Evolutionary conservation across 2,329 filamentous ascomycete genomes (phyloP).

Genomic region (Cryoendolithus antarcticus): DNA sequence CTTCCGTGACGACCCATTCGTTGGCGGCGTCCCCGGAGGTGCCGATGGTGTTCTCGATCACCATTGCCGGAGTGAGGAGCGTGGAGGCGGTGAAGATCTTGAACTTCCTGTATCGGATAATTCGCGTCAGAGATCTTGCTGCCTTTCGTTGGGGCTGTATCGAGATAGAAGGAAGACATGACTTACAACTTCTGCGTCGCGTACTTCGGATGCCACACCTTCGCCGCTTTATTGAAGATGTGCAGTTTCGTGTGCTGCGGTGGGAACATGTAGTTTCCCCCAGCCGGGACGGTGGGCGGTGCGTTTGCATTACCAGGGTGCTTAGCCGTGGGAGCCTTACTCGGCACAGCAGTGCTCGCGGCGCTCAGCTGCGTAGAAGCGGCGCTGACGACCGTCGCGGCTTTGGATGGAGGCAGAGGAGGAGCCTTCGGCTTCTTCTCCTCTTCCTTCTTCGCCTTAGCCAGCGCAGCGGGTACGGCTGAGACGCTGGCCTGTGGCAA

Average conservation of each 20-base stretch:
- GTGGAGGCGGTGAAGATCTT: slow-evolving; percentile 23
- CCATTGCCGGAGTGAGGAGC: slow-evolving; percentile 12
- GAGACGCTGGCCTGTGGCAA: slow-evolving; percentile 4
- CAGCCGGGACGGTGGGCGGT: slow-evolving; percentile 10
- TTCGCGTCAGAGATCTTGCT: no score
- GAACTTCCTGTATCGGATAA: slow-evolving; percentile 16
- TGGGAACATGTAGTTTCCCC: slow-evolving; percentile 19
- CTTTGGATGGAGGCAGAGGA: background rate
- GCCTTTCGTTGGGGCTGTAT: no score
- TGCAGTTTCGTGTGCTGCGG: slow-evolving; percentile 18
- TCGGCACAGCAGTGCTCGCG: no score
- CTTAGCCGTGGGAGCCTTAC: background rate
- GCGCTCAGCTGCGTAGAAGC: no score
- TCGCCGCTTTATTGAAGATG: slow-evolving; percentile 15
- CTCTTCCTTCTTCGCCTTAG: no score
- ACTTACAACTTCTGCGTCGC: slow-evolving; percentile 8
- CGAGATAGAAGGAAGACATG: no score
- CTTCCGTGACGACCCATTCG: slow-evolving; percentile 22
- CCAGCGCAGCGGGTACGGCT: no score
- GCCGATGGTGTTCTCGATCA: slow-evolving; percentile 19
- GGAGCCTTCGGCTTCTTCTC: no score
- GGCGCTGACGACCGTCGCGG: no score
- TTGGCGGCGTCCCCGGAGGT: slow-evolving; percentile 8
- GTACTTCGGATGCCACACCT: slow-evolving; percentile 17
- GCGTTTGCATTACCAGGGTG: slow-evolving; percentile 5